Percentiles rank a stretch among this genome's conserved stretches.
Evolutionary conservation across 768 basidiomycete genomes (phyloP).

Genomic region (Trametes punicea): DNA sequence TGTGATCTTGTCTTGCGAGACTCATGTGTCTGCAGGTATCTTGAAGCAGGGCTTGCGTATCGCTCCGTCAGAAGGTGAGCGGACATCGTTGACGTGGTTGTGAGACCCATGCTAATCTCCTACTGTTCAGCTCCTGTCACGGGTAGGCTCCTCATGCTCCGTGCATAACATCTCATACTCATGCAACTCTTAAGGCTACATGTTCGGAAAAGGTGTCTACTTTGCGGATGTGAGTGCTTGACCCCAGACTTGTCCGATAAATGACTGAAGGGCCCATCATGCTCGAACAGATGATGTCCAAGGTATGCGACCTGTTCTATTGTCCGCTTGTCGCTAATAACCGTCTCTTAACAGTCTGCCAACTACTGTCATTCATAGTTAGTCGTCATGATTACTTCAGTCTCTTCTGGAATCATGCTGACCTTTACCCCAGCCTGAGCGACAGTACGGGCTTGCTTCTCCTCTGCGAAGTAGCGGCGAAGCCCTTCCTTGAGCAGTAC

Average conservation of each 20-base stretch:
- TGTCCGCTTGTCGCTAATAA: background rate
- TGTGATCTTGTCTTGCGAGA: no score
- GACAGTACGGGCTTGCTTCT: slow-evolving; percentile 51
- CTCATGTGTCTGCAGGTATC: slow-evolving; percentile 39
- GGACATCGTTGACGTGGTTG: no score
- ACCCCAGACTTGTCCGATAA: no score
- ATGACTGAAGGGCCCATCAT: no score
- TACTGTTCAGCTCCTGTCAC: slow-evolving; percentile 43
- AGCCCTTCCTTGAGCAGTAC: slow-evolving; percentile 49
- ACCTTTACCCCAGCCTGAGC: slow-evolving; percentile 41
- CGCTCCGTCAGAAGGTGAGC: slow-evolving; percentile 65
- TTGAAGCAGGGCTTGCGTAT: slow-evolving; percentile 61
- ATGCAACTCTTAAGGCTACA: slow-evolving; percentile 36
- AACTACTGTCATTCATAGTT: slow-evolving; percentile 52
- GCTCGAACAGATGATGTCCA: slow-evolving; percentile 62
- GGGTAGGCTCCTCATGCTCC: slow-evolving; percentile 26
- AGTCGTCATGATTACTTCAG: slow-evolving; percentile 19
- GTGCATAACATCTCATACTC: no score
- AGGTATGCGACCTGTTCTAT: slow-evolving; percentile 33
- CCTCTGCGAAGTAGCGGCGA: slow-evolving; percentile 57
- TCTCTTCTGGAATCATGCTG: background rate
- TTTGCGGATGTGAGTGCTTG: slow-evolving; percentile 51
- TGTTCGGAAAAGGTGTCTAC: slow-evolving; percentile 68
- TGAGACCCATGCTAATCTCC: slow-evolving; percentile 14
- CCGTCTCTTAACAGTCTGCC: slow-evolving; percentile 40